phyloP scores from a whole-genome alignment of 2,329 filamentous ascomycete genomes.

The Diaporthe sp. region DNA sequence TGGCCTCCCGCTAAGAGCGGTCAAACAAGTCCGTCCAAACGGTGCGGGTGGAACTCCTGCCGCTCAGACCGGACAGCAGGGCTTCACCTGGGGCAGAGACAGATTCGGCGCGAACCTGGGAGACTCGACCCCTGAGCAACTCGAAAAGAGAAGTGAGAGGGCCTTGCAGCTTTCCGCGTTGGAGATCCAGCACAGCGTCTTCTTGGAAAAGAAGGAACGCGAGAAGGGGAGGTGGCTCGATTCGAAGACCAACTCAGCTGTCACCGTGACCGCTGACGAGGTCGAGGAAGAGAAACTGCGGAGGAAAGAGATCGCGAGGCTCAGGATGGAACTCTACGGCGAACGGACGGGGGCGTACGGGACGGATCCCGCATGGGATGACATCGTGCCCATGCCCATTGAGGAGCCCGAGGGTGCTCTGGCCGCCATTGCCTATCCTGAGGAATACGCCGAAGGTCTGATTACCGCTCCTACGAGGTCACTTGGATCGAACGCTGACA shows the following conservation, averaged over 20 bases:
- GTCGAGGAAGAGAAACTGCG: conserved; percentile 61
- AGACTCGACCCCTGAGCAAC: conserved; percentile 62
- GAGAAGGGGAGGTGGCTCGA: conserved; percentile 42
- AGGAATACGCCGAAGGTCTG: conserved; percentile 85
- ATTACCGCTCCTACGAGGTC: no score
- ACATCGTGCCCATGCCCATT: conserved; percentile 85
- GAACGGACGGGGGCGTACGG: conserved; percentile 67
- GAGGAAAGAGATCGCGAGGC: conserved; percentile 64
- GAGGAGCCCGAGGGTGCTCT: conserved; percentile 87
- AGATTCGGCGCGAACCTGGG: conserved; percentile 63
- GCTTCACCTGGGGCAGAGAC: conserved; percentile 64
- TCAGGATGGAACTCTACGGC: conserved; percentile 68
- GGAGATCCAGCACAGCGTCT: conserved; percentile 60
- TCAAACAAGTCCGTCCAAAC: conserved; percentile 44
- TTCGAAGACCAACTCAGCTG: conserved; percentile 43
- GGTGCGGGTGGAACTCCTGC: conserved; percentile 35
- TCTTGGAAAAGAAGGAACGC: conserved; percentile 55
- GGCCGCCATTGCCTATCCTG: conserved; percentile 91
- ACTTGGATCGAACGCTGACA: conserved; percentile 42
- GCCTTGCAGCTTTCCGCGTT: conserved; percentile 60
- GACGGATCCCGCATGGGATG: conserved; percentile 83
- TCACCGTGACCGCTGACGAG: conserved; percentile 54
- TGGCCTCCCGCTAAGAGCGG: conserved; percentile 61
- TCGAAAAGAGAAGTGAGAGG: conserved; percentile 58
- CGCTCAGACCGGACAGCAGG: neutral